phyloP scores from a whole-genome alignment of 148 eudicot species.

The Persicaria tinctoria region DNA sequence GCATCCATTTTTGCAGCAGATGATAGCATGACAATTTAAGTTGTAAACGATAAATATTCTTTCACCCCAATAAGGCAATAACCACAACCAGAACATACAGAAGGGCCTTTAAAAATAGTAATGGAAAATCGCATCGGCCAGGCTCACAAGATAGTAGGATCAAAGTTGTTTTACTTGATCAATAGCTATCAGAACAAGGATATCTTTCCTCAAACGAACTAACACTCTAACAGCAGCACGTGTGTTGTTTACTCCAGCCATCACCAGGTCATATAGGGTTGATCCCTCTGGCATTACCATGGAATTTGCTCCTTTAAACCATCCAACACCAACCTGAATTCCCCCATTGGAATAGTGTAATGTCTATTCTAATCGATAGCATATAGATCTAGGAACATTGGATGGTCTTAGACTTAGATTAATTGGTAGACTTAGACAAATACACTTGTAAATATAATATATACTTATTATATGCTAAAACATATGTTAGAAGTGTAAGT shows the following conservation, averaged over 20 bases:
- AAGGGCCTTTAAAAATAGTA: neutral
- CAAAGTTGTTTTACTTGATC: constrained; percentile 58
- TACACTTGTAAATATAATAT: too few species aligned
- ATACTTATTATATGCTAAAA: too few species aligned
- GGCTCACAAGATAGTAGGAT: neutral
- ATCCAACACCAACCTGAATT: constrained; percentile 79
- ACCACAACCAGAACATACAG: neutral
- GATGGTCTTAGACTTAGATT: too few species aligned
- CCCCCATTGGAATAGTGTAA: constrained; percentile 71
- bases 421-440: too few species aligned
- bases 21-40: neutral
- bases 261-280: constrained; percentile 63
- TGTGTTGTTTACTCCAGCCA: constrained; percentile 52
- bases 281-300: constrained; percentile 70
- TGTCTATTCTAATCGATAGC: too few species aligned
- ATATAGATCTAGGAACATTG: too few species aligned
- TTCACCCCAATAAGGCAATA: neutral
- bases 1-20: neutral
- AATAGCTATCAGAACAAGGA: constrained; percentile 78
- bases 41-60: neutral
- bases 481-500: too few species aligned
- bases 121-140: too few species aligned
- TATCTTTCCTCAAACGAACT: constrained; percentile 71
- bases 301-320: constrained; percentile 65
- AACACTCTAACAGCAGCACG: constrained; percentile 91